phyloP scores from a whole-genome alignment of 768 basidiomycete genomes.

The Mycena venus region DNA sequence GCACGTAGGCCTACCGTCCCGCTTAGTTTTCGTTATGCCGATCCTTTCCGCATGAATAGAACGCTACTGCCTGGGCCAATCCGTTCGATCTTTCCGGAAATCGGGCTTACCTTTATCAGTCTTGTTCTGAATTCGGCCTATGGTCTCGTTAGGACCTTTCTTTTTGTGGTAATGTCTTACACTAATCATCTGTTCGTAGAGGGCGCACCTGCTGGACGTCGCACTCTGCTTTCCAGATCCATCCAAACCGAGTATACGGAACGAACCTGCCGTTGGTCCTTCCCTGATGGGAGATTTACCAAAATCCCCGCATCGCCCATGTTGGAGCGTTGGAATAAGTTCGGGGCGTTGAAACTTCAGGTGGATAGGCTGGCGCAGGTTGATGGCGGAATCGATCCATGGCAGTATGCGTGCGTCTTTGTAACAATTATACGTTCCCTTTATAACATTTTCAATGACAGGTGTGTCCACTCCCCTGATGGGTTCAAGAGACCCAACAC shows the following conservation, averaged over 20 bases:
- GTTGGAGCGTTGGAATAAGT: slow-evolving; percentile 29
- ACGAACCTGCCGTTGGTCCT: slow-evolving; percentile 8
- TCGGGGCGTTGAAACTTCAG: slow-evolving; percentile 16
- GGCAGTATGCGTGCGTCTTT: slow-evolving; percentile 26
- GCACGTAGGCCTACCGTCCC: slow-evolving; percentile 1
- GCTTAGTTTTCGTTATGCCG: slow-evolving; percentile 6
- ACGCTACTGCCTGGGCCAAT: slow-evolving; percentile 10
- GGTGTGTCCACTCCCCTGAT: slow-evolving; percentile 24
- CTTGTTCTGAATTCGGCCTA: slow-evolving; percentile 11
- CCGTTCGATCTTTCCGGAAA: slow-evolving; percentile 19
- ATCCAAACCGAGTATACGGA: slow-evolving; percentile 11
- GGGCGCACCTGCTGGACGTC: slow-evolving; percentile 20
- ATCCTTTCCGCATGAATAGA: slow-evolving; percentile 9
- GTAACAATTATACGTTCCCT: not conserved
- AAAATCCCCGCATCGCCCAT: slow-evolving; percentile 14
- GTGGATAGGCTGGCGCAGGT: slow-evolving; percentile 24
- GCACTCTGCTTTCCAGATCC: slow-evolving; percentile 13
- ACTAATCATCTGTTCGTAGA: not conserved
- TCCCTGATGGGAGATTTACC: slow-evolving; percentile 11
- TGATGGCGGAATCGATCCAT: slow-evolving; percentile 24
- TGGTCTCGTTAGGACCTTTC: slow-evolving; percentile 13
- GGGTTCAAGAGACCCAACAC: slow-evolving; percentile 9
- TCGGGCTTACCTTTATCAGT: slow-evolving; percentile 26
- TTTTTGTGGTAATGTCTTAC: not conserved
- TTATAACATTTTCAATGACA: slow-evolving; percentile 12